phyloP scores from a whole-genome alignment of 768 basidiomycete genomes.

The Galerina sulciceps region DNA sequence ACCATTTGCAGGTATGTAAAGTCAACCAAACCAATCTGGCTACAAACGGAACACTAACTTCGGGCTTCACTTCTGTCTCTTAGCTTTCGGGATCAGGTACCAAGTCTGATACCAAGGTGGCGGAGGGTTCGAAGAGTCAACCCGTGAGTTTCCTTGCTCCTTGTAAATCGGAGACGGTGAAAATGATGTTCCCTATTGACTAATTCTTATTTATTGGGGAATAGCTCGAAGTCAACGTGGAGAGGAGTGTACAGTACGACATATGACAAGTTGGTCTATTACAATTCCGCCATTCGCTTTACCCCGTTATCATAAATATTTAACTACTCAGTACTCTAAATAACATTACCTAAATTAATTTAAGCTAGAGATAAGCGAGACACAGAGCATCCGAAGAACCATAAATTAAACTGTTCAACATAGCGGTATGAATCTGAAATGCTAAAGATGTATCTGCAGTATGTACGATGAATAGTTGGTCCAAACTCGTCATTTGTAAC shows the following conservation, averaged over 20 bases:
- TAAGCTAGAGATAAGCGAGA: too few relatives aligned
- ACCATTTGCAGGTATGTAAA: constrained; percentile 11
- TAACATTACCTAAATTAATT: too few relatives aligned
- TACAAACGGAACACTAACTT: background rate
- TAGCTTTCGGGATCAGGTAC: too few relatives aligned
- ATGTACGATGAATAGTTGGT: too few relatives aligned
- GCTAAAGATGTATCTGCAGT: too few relatives aligned
- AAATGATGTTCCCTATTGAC: background rate
- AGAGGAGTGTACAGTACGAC: constrained; percentile 22
- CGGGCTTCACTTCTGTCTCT: background rate
- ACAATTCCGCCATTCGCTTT: background rate
- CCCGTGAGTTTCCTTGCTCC: too few relatives aligned
- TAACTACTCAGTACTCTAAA: background rate
- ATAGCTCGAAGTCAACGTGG: constrained; percentile 24
- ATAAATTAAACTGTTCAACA: too few relatives aligned
- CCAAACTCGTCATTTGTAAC: too few relatives aligned
- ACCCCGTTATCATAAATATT: background rate
- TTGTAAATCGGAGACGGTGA: background rate
- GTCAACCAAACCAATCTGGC: background rate
- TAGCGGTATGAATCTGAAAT: too few relatives aligned
- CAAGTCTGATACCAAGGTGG: too few relatives aligned
- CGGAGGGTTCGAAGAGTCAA: too few relatives aligned
- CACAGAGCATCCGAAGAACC: too few relatives aligned
- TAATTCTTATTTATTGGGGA: background rate
- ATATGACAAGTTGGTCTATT: background rate